These are phyloP conservation scores for Coemansia sp. DNA, from an alignment of 192 early-diverging fungal species.

Conservation along the genomic window DNA sequence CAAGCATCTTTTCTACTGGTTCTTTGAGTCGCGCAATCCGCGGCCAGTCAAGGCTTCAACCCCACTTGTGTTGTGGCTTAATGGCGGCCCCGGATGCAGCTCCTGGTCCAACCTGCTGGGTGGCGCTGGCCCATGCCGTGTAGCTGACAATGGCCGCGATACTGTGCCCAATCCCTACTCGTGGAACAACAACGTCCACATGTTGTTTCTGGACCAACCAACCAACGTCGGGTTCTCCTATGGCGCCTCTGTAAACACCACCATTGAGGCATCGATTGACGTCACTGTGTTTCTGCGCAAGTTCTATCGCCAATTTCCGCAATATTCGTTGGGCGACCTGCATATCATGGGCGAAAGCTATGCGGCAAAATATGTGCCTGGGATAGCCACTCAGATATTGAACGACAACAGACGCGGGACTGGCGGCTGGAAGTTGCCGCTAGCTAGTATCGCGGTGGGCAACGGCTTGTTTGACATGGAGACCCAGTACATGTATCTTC, in stretches of 20 bases:
- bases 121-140: constrained; percentile 83
- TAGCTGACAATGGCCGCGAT: constrained; percentile 62
- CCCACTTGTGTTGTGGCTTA: constrained; percentile 73
- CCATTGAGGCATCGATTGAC: constrained; percentile 71
- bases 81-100: constrained; percentile 81
- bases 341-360: constrained; percentile 87
- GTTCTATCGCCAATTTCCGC: constrained; percentile 74
- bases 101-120: constrained; percentile 68
- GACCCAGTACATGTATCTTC: constrained; percentile 75
- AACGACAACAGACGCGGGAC: not conserved
- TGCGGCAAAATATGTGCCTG: constrained; percentile 90
- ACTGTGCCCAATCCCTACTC: constrained; percentile 70
- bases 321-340: constrained; percentile 70
- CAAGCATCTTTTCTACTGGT: constrained; percentile 90
- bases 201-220: constrained; percentile 83
- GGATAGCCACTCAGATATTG: constrained; percentile 68
- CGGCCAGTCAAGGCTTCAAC: constrained; percentile 49
- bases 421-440: constrained; percentile 50
- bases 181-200: constrained; percentile 85
- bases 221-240: constrained; percentile 88
- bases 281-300: constrained; percentile 84
- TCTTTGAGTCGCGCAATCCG: constrained; percentile 82
- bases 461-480: constrained; percentile 84
- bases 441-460: constrained; percentile 76
- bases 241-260: constrained; percentile 64